Conservation (phyloP, 768 basidiomycete genomes). For the Suillus alpinus region DNA sequence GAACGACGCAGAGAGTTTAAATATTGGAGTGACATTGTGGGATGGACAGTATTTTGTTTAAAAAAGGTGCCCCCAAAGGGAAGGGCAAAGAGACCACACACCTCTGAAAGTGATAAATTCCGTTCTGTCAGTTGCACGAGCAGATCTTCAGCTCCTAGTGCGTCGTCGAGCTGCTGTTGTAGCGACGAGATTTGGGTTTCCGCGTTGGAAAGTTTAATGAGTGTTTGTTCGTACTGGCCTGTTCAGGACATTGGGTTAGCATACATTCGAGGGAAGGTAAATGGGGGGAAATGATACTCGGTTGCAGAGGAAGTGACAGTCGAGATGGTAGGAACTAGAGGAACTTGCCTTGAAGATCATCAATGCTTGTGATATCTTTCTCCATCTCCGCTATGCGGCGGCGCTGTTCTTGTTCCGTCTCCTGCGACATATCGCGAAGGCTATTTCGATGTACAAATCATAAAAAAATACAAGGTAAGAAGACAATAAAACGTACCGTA, state of each 20-base stretch:
- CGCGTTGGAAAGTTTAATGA: conserved; percentile 82
- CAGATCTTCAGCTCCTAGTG: conserved; percentile 94
- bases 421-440: conserved; percentile 83
- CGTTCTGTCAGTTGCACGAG: conserved; percentile 93
- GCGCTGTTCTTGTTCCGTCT: conserved; percentile 84
- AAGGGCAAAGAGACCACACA: conserved; percentile 26
- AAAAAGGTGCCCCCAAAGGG: not conserved
- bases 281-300: not conserved
- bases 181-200: conserved; percentile 92
- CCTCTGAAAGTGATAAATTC: conserved; percentile 89
- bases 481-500: conserved; percentile 49
- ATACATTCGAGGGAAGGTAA: not conserved
- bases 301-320: not conserved
- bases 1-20: not conserved
- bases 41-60: not conserved
- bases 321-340: not conserved
- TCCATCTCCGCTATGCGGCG: conserved; percentile 84
- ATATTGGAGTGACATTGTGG: not conserved
- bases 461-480: not conserved
- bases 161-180: conserved; percentile 92
- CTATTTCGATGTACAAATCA: conserved; percentile 36
- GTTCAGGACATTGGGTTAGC: conserved; percentile 3
- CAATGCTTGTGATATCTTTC: conserved; percentile 74
- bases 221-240: conserved; percentile 79
- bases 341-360: conserved; percentile 73